These are phyloP conservation scores for Plasmodium fragile DNA, from an alignment of 169 alveolate species.

Conservation along the genomic window DNA sequence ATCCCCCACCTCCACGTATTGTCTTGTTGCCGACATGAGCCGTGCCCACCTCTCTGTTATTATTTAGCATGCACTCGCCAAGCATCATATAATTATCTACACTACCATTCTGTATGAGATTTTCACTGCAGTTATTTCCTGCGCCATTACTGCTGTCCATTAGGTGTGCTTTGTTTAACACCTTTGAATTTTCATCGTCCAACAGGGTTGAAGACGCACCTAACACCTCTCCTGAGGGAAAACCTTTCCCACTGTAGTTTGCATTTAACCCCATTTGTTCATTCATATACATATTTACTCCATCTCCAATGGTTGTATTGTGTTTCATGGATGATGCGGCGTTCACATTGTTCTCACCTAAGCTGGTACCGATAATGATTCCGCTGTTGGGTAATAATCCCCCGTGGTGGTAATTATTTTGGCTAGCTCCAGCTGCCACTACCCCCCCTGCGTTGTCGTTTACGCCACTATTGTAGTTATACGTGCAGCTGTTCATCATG, in stretches of 20 bases:
- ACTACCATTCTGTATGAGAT: background rate
- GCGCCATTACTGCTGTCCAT: background rate
- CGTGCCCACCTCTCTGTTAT: background rate
- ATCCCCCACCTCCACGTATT: background rate
- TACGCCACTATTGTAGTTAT: background rate
- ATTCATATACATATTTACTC: background rate
- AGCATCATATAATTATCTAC: background rate
- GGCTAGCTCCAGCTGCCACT: background rate
- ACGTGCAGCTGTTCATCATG: background rate
- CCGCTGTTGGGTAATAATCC: background rate
- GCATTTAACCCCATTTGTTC: background rate
- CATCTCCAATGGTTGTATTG: background rate
- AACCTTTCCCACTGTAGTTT: background rate
- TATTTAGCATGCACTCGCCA: background rate
- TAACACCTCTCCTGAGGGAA: background rate
- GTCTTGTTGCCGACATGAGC: background rate
- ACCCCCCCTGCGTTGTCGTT: background rate
- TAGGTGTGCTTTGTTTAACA: background rate
- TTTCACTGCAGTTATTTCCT: constrained; percentile 1
- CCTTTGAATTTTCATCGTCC: background rate
- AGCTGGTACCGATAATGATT: background rate
- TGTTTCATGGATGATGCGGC: background rate
- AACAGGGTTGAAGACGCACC: background rate
- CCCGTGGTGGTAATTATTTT: background rate
- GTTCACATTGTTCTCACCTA: constrained; percentile 1